phyloP scores from a whole-genome alignment of 2,329 filamentous ascomycete genomes.

The Sporothrix variecibatus region DNA sequence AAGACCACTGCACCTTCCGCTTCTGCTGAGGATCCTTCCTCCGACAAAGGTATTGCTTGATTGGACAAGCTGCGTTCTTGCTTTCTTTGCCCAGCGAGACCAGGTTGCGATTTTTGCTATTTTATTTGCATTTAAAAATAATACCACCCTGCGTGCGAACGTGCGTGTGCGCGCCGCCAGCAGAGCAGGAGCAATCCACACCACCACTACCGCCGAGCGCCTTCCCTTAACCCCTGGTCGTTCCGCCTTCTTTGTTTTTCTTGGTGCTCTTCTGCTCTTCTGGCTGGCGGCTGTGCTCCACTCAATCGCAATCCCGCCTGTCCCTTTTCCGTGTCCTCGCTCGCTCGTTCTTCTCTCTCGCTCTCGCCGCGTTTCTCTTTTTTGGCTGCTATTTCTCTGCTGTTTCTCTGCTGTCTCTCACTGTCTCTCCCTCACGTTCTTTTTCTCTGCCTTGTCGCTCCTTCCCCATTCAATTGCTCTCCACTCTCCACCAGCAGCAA shows the following conservation, averaged over 20 bases:
- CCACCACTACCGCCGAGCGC: slow-evolving; percentile 11
- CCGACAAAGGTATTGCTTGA: slow-evolving; percentile 26
- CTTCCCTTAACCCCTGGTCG: background rate
- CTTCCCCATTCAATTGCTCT: slow-evolving; percentile 12
- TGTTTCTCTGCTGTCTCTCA: background rate
- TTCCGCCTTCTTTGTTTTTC: slow-evolving; percentile 24
- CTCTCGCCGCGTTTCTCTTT: background rate
- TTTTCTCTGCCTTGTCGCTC: slow-evolving; percentile 15
- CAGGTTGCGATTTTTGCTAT: slow-evolving; percentile 2
- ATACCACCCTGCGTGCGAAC: background rate
- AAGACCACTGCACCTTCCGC: background rate
- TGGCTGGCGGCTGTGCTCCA: slow-evolving; percentile 19
- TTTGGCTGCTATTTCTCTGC: background rate
- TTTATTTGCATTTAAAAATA: slow-evolving; percentile 18
- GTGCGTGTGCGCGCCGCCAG: background rate
- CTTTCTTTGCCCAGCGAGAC: background rate
- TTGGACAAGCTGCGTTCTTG: slow-evolving; percentile 9
- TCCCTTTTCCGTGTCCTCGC: slow-evolving; percentile 21
- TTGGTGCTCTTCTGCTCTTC: background rate
- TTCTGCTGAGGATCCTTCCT: background rate
- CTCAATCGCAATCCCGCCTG: slow-evolving; percentile 24
- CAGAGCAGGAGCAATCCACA: background rate
- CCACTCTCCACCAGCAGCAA: background rate
- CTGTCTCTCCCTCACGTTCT: slow-evolving; percentile 16
- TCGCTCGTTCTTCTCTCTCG: slow-evolving; percentile 12